Evolutionary conservation across 2,329 filamentous ascomycete species (phyloP).

Genomic region (Setomelanomma holmii): DNA sequence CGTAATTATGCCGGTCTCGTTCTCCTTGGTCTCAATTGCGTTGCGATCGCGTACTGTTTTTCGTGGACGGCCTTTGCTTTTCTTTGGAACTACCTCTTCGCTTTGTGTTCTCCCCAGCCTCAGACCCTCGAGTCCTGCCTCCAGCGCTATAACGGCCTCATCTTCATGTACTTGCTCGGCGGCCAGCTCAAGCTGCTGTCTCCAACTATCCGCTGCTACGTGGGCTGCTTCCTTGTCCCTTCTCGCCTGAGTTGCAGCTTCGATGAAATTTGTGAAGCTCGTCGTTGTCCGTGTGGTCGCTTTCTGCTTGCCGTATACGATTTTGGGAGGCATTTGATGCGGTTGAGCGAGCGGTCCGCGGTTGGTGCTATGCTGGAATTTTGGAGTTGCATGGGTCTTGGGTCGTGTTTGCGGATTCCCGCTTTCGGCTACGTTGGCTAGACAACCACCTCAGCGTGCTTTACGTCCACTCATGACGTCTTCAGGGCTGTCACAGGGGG

Average conservation of each 20-base stretch:
- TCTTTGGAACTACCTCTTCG: conserved; percentile 3
- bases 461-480: neutral
- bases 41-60: conserved; percentile 4
- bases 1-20: too few species aligned
- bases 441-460: conserved; percentile 1
- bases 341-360: conserved; percentile 7
- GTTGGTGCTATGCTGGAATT: conserved; percentile 6
- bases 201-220: conserved; percentile 6
- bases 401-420: conserved; percentile 5
- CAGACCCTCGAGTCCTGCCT: conserved; percentile 8
- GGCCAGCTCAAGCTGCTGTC: conserved; percentile 11
- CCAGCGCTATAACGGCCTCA: conserved; percentile 3
- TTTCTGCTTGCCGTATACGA: conserved; percentile 32
- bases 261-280: conserved; percentile 34
- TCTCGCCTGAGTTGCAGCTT: conserved; percentile 1
- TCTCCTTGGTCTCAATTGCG: conserved; percentile 9
- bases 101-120: conserved; percentile 11
- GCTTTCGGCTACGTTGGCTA: conserved; percentile 5
- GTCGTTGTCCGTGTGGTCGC: conserved; percentile 39
- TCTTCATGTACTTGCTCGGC: conserved; percentile 2
- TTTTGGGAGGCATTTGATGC: conserved; percentile 28
- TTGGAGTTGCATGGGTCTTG: neutral
- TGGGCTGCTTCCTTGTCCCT: neutral
- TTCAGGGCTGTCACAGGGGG: too few species aligned
- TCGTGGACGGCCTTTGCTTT: conserved; percentile 13